Base-by-base conservation (phyloP, 129 eudicot genomes). In the Apium graveolens region DNA sequence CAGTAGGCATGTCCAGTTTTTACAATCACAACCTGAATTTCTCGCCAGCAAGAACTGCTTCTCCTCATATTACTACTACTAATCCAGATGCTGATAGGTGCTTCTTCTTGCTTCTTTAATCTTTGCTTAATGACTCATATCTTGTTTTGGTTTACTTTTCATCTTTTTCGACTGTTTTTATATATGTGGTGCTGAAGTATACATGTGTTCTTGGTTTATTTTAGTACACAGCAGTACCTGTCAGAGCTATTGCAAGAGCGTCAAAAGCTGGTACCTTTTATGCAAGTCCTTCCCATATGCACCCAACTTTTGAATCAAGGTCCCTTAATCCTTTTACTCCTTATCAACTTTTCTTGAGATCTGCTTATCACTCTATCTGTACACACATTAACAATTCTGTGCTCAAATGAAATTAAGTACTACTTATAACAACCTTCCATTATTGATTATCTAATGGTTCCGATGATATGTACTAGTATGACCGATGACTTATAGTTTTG, bases 61-160 rank as follows among this genome's bases (percentile, higher is more conserved):
- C 98, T 75, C 93, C 96, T n/a, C 91, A 87, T 72, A 82, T 88
- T 71, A 87, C 96, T 85, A 87, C 96, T 85, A 81, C 86, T 80
- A 87, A 91, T 76, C 76, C 90, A 42, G 91, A 91, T 88, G 90
- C 85, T 38, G 98, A 92, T 43, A 87, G 85, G 98, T 92, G 29
- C 46, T 18, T 51, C 46, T 18, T 51, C 76, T 37, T 90, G 62
- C 26, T 39, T 51, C 73, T 29, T 55, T 74, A 44, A 79, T 84
- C 32, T 70, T 24, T 66, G 0, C 2, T 31, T 31, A 32, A 31
- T 11, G 2, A 20, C 32, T 45, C 34, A 49, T 34, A 57, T 80
- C n/a, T 70, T 24, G 0, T 31, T 1, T 27, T 13, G 16, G 12
- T 44, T 44, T 31, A 17, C 4, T 70, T 70, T 38, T 21, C n/a